Base-by-base conservation (phyloP, 2,329 filamentous ascomycete genomes). In the Ophiostoma ulmi region DNA sequence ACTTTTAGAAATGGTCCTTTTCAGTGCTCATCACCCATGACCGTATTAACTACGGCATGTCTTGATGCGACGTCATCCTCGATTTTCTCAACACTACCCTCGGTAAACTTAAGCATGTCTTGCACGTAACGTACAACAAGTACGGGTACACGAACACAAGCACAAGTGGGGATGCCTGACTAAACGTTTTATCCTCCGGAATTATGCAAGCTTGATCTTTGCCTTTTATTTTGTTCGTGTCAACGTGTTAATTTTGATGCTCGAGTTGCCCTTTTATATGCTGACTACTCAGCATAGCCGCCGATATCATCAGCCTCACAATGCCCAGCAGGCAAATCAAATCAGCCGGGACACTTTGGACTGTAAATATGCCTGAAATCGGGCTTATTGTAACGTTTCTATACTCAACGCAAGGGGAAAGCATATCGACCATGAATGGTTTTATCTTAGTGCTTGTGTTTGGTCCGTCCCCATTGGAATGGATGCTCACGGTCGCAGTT, bases 51-150 rank as follows among this genome's bases (percentile, higher is more conserved):
- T 39, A 13, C 10, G n/a, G 44, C 17, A 48, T 11, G 38, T 58
- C 22, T 17, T 17, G 52, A 22, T 58, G 13, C 52, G 52, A 58
- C 52, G 22, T 26, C 10, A 58, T 58, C 10, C 11, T 22, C n/a
- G 5, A 26, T 26, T 58, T 48, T 48, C n/a, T 55, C n/a, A 6
- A 1, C 44, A 26, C 11, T 58, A 26, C 22, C n/a, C 52, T 58
- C 52, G 52, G 52, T 10, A 58, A 58, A 58, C 7, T n/a, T 58
- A 58, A 58, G 52, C 52, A 58, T 58, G 52, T 58, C 52, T 58
- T 26, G n/a, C 52, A 26, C 22, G 52, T 58, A 58, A 58, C 52
- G 52, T 58, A 11, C n/a, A 58, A 11, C 52, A 58, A 26, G n/a
- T 10, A 8, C 7, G 13, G 26, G 52, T 22, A 58, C 22, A 10